Evolutionary conservation across 805 yeast species (phyloP).

Genomic region (Diddensiella santjacobensis): DNA sequence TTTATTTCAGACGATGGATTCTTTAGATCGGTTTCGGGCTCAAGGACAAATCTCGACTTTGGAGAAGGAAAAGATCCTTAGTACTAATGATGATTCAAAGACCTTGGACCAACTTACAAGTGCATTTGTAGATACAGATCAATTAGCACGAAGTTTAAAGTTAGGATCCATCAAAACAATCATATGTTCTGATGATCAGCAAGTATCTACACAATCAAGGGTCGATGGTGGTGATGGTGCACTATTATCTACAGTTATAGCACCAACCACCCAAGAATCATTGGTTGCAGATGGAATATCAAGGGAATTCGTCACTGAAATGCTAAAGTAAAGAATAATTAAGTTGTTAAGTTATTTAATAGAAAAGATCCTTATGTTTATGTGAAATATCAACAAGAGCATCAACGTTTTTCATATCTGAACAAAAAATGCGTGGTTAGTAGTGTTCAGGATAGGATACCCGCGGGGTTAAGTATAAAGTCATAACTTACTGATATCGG

Average conservation of each 20-base stretch:
- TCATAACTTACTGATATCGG: constrained; percentile 22
- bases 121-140: constrained; percentile 19
- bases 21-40: constrained; percentile 2
- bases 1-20: background rate
- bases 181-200: constrained; percentile 6
- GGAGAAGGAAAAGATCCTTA: constrained; percentile 19
- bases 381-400: constrained; percentile 11
- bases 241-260: constrained; percentile 16
- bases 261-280: constrained; percentile 8
- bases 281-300: constrained; percentile 19
- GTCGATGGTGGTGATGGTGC: constrained; percentile 9
- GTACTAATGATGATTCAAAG: constrained; percentile 5
- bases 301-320: constrained; percentile 2
- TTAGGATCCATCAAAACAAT: constrained; percentile 19
- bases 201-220: constrained; percentile 13
- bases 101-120: constrained; percentile 11
- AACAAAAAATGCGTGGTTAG: background rate
- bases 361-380: constrained; percentile 18
- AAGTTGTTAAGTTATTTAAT: constrained; percentile 1
- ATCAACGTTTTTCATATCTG: constrained; percentile 14
- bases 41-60: constrained; percentile 19
- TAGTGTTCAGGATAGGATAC: background rate
- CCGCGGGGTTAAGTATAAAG: background rate
- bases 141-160: constrained; percentile 18
- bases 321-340: background rate